Percentiles rank a stretch among this genome's conserved stretches.
Conservation (phyloP, 2,329 filamentous ascomycete genomes). For the Dactylellina haptotyla region DNA sequence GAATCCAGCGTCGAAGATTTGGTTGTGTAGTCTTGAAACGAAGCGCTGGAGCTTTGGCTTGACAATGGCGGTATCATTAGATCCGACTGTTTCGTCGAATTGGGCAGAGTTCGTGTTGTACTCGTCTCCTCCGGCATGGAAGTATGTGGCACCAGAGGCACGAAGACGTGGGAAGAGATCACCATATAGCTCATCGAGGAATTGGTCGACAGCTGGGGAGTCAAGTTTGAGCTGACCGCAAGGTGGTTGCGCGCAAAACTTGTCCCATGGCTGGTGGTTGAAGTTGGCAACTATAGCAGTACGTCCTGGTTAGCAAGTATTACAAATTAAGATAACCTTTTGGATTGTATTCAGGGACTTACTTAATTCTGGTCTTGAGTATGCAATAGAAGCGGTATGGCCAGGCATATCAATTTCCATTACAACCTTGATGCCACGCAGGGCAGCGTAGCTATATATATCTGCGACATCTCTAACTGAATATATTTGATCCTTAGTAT, state of each 20-base stretch:
- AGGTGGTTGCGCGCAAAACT: conserved; percentile 60
- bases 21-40: conserved; percentile 74
- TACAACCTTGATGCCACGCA: conserved; percentile 76
- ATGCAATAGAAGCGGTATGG: conserved; percentile 75
- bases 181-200: conserved; percentile 76
- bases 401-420: conserved; percentile 85
- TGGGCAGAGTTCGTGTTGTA: conserved; percentile 79
- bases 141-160: conserved; percentile 74
- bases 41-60: conserved; percentile 81
- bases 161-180: conserved; percentile 78
- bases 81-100: conserved; percentile 77
- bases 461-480: conserved; percentile 71
- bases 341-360: conserved; percentile 64
- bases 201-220: conserved; percentile 72
- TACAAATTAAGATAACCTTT: not conserved
- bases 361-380: conserved; percentile 75
- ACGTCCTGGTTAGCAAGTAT: not conserved
- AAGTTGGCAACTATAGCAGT: conserved; percentile 32
- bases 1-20: conserved; percentile 72
- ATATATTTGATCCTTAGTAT: conserved; percentile 74
- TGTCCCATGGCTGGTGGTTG: conserved; percentile 30
- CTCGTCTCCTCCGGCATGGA: conserved; percentile 89
- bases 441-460: conserved; percentile 76
- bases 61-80: conserved; percentile 73
- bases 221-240: conserved; percentile 81